These are phyloP conservation scores for Aciculosporium take DNA, from an alignment of 2,329 filamentous ascomycete genomes.

Conservation along the genomic window DNA sequence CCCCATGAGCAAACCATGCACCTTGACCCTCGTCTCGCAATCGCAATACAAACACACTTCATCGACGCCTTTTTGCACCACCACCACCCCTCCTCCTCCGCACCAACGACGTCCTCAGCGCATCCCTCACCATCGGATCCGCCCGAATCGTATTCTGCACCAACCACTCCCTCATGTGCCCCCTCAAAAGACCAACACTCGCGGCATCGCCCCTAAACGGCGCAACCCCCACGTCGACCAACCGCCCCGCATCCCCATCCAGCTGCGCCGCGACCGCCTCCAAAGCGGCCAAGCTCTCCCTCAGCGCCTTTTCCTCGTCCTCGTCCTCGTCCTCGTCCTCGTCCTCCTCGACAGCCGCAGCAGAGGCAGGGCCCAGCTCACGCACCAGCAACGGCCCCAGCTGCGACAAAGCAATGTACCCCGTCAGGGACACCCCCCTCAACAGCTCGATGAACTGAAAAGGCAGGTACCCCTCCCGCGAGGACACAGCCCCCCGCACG, in stretches of 20 bases:
- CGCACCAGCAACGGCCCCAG: slow-evolving; percentile 52
- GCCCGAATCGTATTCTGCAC: slow-evolving; percentile 71
- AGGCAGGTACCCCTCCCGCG: slow-evolving; percentile 55
- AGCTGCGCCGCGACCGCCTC: slow-evolving; percentile 43
- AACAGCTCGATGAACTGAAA: slow-evolving; percentile 71
- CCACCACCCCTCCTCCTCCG: slow-evolving; percentile 46
- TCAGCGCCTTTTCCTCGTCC: slow-evolving; percentile 35
- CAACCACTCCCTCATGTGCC: slow-evolving; percentile 71
- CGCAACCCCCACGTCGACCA: slow-evolving; percentile 65
- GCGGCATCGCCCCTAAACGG: slow-evolving; percentile 65
- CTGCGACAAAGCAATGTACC: slow-evolving; percentile 74
- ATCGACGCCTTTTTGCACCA: slow-evolving; percentile 41
- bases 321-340: slow-evolving; percentile 23
- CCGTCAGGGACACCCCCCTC: slow-evolving; percentile 60
- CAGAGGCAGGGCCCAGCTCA: slow-evolving; percentile 20
- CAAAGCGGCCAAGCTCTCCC: slow-evolving; percentile 54
- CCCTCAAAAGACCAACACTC: slow-evolving; percentile 42
- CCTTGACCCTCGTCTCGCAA: too few relatives aligned
- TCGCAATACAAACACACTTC: too few relatives aligned
- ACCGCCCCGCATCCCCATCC: slow-evolving; percentile 53
- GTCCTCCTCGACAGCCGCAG: slow-evolving; percentile 19
- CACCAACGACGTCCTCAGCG: slow-evolving; percentile 53
- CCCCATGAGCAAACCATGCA: too few relatives aligned
- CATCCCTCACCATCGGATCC: slow-evolving; percentile 70
- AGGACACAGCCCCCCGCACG: slow-evolving; percentile 22